Base-by-base conservation (phyloP, 306 rosid species). In the Cercis canadensis region DNA sequence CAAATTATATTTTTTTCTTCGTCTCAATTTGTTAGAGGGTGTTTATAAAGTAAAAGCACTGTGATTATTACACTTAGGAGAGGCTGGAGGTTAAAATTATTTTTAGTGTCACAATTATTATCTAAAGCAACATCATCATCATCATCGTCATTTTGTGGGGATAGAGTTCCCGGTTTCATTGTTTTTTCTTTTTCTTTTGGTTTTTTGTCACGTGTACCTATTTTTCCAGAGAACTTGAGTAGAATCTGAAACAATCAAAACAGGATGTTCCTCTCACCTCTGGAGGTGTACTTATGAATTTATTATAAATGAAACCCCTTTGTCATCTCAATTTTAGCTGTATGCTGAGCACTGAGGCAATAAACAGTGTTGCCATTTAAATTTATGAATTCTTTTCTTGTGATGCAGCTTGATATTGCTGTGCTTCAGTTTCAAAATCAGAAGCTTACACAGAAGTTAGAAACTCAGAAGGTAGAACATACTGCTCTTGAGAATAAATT, bases 371-470 rank as follows among this genome's bases (percentile, higher is more conserved):
- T 65, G 9, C 46, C 64, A 34, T 64, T 65, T 63, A 45, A 68
- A 71, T 79, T 71, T 57, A 15, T 56, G 63, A 68, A 15, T 77
- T 75, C 54, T 68, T 16, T 68, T 74, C 71, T 67, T 44, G 24
- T 79, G 68, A 17, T 87, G 76, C 80, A 95, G 99, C 88, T 89
- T 78, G 96, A 89, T 74, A 79, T 91, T 76, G 57, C 89, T 59
- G 90, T 95, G 68, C 92, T 95, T 82, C 96, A 91, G 76, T 87
- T 56, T 85, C 97, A 88, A 83, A 95, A 91, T 79, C 96, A 91
- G 84, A 95, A 87, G 83, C 96, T 95, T 72, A 74, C 65, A 17
- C 92, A 92, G 84, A 95, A 91, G 80, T 80, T 95, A 72, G 99
- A 95, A 83, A 75, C 90, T 56, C 99, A 95, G 80, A 95, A 88